Percentiles rank a stretch among this genome's conserved stretches.
Evolutionary conservation across 495 filamentous ascomycete species (phyloP).

Genomic region (Penicillium canariense): DNA sequence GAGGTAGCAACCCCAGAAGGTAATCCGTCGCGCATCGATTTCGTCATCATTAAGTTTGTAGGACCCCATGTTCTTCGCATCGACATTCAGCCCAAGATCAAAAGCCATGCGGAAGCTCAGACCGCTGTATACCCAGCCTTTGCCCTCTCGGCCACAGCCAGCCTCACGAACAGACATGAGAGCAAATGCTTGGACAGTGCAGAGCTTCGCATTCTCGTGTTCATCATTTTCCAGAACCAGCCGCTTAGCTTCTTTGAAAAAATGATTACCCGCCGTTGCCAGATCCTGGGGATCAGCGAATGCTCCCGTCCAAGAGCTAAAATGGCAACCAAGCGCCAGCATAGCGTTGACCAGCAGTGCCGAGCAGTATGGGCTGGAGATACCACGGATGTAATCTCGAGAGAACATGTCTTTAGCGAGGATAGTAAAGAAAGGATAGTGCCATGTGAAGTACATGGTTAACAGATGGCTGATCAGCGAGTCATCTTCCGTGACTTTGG

Average conservation of each 20-base stretch:
- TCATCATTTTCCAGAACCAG: slow-evolving; percentile 89
- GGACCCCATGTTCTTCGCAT: slow-evolving; percentile 61
- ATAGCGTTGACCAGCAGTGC: slow-evolving; percentile 91
- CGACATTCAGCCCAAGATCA: slow-evolving; percentile 90
- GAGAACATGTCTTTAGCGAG: slow-evolving; percentile 89
- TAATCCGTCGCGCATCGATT: slow-evolving; percentile 83
- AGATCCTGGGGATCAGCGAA: slow-evolving; percentile 67
- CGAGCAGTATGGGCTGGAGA: slow-evolving; percentile 72
- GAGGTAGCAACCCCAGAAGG: slow-evolving; percentile 98
- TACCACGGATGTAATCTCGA: slow-evolving; percentile 74
- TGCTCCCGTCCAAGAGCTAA: slow-evolving; percentile 72
- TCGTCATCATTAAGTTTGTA: slow-evolving; percentile 74
- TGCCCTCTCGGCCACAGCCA: slow-evolving; percentile 90
- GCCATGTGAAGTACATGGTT: slow-evolving; percentile 98
- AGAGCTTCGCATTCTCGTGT: slow-evolving; percentile 83
- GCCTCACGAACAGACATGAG: slow-evolving; percentile 97
- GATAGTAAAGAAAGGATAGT: slow-evolving; percentile 94
- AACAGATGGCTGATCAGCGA: slow-evolving; percentile 82
- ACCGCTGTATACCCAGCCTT: slow-evolving; percentile 96
- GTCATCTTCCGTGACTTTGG: slow-evolving; percentile 75
- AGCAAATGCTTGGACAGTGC: slow-evolving; percentile 92
- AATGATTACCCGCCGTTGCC: slow-evolving; percentile 91
- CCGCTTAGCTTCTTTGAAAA: slow-evolving; percentile 92
- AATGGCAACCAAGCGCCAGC: slow-evolving; percentile 94
- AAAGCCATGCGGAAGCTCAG: slow-evolving; percentile 99